Percentiles rank a stretch among this genome's conserved stretches.
These are phyloP conservation scores for Alternaria rosae DNA, from an alignment of 2,329 filamentous ascomycete species.

Conservation along the genomic window DNA sequence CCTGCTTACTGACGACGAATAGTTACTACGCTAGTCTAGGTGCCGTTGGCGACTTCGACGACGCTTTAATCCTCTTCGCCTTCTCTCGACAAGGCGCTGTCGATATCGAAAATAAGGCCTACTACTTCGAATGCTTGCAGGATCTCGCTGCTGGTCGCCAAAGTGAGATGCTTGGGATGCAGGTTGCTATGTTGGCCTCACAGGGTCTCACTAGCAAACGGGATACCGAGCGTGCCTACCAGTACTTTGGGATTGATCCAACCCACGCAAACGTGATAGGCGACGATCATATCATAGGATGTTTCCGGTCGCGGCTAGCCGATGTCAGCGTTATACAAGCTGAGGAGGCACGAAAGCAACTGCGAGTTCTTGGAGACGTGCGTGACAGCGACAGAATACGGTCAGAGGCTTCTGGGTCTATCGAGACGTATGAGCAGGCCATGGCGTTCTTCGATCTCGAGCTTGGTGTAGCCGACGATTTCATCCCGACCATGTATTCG, in stretches of 20 bases:
- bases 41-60: conserved; percentile 67
- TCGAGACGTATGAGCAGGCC: conserved; percentile 70
- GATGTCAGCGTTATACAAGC: conserved; percentile 63
- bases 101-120: conserved; percentile 63
- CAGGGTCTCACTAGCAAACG: conserved; percentile 64
- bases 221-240: conserved; percentile 66
- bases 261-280: conserved; percentile 51
- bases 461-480: conserved; percentile 60
- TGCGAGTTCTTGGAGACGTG: conserved; percentile 67
- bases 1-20: conserved; percentile 24
- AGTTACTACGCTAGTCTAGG: conserved; percentile 69
- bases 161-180: conserved; percentile 64
- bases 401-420: conserved; percentile 64
- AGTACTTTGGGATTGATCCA: conserved; percentile 63
- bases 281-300: conserved; percentile 68
- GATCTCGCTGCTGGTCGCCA: conserved; percentile 64
- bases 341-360: conserved; percentile 62
- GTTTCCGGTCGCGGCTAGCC: conserved; percentile 65
- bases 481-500: conserved; percentile 64
- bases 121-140: conserved; percentile 72
- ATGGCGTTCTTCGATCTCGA: conserved; percentile 66
- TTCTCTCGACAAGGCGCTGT: conserved; percentile 66
- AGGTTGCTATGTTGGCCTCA: conserved; percentile 65
- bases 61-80: conserved; percentile 67
- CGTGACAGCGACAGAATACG: conserved; percentile 66